Evolutionary conservation across 495 filamentous ascomycete genomes (phyloP).

Genomic region (Friedmanniomyces simplex): DNA sequence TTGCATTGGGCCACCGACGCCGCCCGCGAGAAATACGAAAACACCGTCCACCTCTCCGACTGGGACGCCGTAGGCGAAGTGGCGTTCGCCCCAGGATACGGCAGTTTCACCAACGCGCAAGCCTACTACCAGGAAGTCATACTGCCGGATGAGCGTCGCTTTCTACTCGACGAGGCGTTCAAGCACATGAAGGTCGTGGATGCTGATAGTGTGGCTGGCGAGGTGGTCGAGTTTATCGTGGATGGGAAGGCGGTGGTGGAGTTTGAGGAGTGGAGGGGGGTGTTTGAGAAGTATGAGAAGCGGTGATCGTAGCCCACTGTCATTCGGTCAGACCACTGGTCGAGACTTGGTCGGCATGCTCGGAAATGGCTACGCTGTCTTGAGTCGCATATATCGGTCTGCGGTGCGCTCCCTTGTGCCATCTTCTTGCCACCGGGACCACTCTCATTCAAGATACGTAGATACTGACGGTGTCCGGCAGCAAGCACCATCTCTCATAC

Average conservation of each 20-base stretch:
- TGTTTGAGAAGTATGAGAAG: neutral
- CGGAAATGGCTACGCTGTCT: no score
- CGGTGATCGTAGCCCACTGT: neutral
- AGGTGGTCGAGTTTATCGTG: constrained; percentile 6
- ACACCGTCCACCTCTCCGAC: neutral
- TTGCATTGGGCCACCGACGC: neutral
- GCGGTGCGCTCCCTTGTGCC: no score
- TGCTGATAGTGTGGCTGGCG: constrained; percentile 6
- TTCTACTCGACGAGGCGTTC: constrained; percentile 3
- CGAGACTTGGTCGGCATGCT: no score
- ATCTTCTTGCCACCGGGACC: no score
- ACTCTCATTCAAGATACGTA: no score
- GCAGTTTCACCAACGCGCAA: neutral
- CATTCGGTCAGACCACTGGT: no score
- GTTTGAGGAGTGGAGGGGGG: constrained; percentile 1
- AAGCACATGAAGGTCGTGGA: constrained; percentile 5
- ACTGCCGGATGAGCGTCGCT: constrained; percentile 8
- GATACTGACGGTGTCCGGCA: no score
- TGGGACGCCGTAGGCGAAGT: constrained; percentile 8
- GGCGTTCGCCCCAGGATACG: neutral
- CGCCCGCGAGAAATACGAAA: neutral
- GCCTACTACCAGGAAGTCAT: constrained; percentile 9
- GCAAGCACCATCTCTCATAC: no score
- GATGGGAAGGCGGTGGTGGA: constrained; percentile 8
- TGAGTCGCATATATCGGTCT: no score